Conservation (phyloP, 805 yeast species). For the Starmerella floricola region DNA sequence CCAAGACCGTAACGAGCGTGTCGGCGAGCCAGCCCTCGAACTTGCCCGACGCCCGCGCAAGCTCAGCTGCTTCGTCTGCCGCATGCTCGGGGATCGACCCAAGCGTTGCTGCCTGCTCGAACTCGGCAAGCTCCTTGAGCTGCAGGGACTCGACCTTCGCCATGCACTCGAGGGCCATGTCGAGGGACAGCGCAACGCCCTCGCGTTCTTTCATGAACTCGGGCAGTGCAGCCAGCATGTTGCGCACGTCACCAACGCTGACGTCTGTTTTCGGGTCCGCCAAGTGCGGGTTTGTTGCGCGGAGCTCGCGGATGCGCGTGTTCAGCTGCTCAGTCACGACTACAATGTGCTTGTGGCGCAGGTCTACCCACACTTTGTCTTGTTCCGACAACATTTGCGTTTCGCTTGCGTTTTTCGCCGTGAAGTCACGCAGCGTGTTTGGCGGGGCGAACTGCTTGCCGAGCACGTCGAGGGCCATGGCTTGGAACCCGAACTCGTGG, state of each 20-base stretch:
- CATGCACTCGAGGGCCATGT: conserved; percentile 48
- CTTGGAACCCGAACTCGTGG: conserved; percentile 85
- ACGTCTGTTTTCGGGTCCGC: conserved; percentile 55
- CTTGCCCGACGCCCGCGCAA: too few relatives aligned
- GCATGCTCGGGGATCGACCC: conserved; percentile 57
- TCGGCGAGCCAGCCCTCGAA: conserved; percentile 27
- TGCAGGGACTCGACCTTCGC: conserved; percentile 44
- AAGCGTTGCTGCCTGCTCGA: conserved; percentile 72
- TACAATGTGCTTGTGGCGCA: conserved; percentile 64
- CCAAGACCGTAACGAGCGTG: conserved; percentile 46
- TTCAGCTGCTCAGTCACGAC: conserved; percentile 56
- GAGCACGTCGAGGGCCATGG: conserved; percentile 72
- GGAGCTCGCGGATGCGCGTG: conserved; percentile 49
- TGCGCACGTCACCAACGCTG: conserved; percentile 57
- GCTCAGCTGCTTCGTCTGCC: neutral
- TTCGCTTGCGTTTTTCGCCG: conserved; percentile 25
- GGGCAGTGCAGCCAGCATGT: conserved; percentile 43
- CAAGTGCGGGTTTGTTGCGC: conserved; percentile 61
- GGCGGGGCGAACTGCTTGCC: conserved; percentile 7
- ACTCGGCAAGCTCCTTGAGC: conserved; percentile 61
- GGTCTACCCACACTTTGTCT: conserved; percentile 60
- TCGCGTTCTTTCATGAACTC: conserved; percentile 29
- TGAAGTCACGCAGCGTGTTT: conserved; percentile 15
- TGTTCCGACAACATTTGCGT: conserved; percentile 38
- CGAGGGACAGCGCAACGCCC: conserved; percentile 28